phyloP scores from a whole-genome alignment of 2,329 filamentous ascomycete species.

The Elsinoe arachidis region DNA sequence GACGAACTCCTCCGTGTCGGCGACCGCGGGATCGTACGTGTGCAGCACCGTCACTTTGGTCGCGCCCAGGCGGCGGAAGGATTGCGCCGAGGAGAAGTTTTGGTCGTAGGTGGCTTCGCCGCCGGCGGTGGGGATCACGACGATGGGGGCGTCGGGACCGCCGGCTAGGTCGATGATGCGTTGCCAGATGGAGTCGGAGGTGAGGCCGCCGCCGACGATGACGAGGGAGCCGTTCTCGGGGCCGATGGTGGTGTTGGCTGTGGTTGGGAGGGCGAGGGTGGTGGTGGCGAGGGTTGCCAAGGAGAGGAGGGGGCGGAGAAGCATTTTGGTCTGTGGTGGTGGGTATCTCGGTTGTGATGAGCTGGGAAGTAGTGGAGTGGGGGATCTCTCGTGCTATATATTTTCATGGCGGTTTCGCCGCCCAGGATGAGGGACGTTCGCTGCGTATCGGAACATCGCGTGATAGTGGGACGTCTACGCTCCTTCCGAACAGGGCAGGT shows the following conservation, averaged over 20 bases:
- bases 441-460: slow-evolving; percentile 7
- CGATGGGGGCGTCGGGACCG: slow-evolving; percentile 16
- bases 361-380: not conserved
- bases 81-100: slow-evolving; percentile 17
- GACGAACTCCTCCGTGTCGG: slow-evolving; percentile 19
- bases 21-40: slow-evolving; percentile 19
- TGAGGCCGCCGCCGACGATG: slow-evolving; percentile 19
- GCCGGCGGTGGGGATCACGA: slow-evolving; percentile 20
- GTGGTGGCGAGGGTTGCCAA: not conserved
- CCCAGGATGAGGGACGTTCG: not conserved
- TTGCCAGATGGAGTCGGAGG: slow-evolving; percentile 17
- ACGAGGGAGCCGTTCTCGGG: slow-evolving; percentile 19
- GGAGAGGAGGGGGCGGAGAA: not conserved
- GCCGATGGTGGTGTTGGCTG: slow-evolving; percentile 15
- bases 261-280: not conserved
- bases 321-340: not conserved
- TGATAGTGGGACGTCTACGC: slow-evolving; percentile 6
- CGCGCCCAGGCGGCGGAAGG: slow-evolving; percentile 17
- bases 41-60: slow-evolving; percentile 20
- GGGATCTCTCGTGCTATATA: not conserved
- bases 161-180: slow-evolving; percentile 19
- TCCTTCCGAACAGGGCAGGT: slow-evolving; percentile 9
- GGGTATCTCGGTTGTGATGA: not conserved
- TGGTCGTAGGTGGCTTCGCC: slow-evolving; percentile 18
- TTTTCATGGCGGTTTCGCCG: not conserved